Percentiles rank a stretch among this genome's conserved stretches.
Conservation (phyloP, 2,329 filamentous ascomycete genomes). For the Dactylellina sp. region DNA sequence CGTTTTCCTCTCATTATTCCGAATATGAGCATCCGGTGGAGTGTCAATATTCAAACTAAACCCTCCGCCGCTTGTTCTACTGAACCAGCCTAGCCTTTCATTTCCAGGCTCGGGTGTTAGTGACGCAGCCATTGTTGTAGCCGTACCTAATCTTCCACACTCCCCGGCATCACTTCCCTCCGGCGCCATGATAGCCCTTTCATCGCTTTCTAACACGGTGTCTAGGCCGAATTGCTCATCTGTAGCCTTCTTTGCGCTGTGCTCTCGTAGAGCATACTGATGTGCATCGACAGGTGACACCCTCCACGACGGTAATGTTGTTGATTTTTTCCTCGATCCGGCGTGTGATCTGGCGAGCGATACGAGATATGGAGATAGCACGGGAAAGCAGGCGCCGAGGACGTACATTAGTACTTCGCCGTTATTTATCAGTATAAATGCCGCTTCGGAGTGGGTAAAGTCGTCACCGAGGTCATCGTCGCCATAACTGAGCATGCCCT, state of each 20-base stretch:
- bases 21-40: constrained; percentile 15
- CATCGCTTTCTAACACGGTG: constrained; percentile 34
- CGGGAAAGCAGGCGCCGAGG: constrained; percentile 50
- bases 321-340: constrained; percentile 39
- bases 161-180: constrained; percentile 25
- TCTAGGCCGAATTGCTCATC: constrained; percentile 21
- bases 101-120: constrained; percentile 27
- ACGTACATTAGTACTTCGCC: constrained; percentile 54
- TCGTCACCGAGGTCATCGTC: constrained; percentile 36
- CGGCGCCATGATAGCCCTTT: constrained; percentile 12
- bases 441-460: constrained; percentile 50
- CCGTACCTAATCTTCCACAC: constrained; percentile 32
- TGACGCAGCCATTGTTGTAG: constrained; percentile 41
- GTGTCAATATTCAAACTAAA: constrained; percentile 27
- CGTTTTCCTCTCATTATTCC: constrained; percentile 9
- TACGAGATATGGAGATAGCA: constrained; percentile 52
- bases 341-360: constrained; percentile 42
- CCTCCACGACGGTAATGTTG: constrained; percentile 47
- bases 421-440: constrained; percentile 53
- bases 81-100: constrained; percentile 23
- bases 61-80: constrained; percentile 22
- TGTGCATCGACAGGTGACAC: constrained; percentile 30
- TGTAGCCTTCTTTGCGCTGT: constrained; percentile 13
- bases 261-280: constrained; percentile 29
- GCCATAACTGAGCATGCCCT: constrained; percentile 13